Percentiles rank a stretch among this genome's conserved stretches.
phyloP scores from a whole-genome alignment of 257 asterid genomes.

The Solanum neorickii region DNA sequence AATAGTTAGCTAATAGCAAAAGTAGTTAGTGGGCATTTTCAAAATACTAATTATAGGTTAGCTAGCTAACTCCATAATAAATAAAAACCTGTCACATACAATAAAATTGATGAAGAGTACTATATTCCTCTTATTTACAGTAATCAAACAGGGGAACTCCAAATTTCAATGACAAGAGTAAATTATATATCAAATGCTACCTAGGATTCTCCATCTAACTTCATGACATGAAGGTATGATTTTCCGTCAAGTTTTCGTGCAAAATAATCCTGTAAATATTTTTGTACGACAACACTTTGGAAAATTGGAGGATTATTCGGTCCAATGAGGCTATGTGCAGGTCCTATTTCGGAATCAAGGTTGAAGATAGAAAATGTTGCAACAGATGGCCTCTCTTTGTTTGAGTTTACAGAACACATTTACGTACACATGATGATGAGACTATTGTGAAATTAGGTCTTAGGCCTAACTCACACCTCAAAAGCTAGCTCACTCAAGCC shows the following conservation, averaged over 20 bases:
- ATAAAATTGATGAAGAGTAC: background rate
- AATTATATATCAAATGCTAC: background rate
- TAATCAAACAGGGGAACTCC: background rate
- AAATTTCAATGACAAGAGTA: background rate
- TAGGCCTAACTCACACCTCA: too few relatives aligned
- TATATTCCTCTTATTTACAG: too few relatives aligned
- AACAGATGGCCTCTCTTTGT: constrained; percentile 9
- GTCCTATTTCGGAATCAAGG: constrained; percentile 19
- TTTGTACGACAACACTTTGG: constrained; percentile 3
- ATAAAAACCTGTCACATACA: too few relatives aligned
- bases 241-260: constrained; percentile 31
- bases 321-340: constrained; percentile 31
- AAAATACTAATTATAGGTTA: too few relatives aligned
- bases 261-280: constrained; percentile 28
- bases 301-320: constrained; percentile 26
- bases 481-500: too few relatives aligned
- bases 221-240: constrained; percentile 33
- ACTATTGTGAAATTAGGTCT: too few relatives aligned
- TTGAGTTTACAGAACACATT: too few relatives aligned
- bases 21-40: too few relatives aligned
- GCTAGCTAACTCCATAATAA: too few relatives aligned
- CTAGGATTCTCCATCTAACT: background rate
- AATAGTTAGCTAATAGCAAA: too few relatives aligned
- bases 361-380: constrained; percentile 37
- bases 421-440: too few relatives aligned